These are phyloP conservation scores for Entamoeba moshkovskii DNA, from an alignment of 208 protist species.

Conservation along the genomic window DNA sequence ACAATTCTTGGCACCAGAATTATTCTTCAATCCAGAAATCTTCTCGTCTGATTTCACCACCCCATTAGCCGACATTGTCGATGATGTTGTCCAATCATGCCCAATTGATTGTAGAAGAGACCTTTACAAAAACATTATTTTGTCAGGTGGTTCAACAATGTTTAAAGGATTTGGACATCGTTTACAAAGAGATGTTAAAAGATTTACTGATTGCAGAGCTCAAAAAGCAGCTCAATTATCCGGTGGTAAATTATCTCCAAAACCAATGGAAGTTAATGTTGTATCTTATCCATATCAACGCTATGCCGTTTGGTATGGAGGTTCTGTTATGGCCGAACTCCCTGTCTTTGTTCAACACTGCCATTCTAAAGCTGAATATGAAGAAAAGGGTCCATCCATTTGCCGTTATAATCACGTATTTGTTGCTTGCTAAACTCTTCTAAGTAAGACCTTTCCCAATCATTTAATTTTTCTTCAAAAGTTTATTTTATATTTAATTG, in stretches of 20 bases:
- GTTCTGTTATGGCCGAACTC: conserved; percentile 67
- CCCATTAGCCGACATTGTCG: conserved; percentile 73
- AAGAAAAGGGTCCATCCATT: conserved; percentile 82
- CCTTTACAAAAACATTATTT: conserved; percentile 80
- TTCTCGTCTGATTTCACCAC: conserved; percentile 64
- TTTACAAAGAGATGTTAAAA: conserved; percentile 63
- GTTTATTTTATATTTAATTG: too few relatives aligned
- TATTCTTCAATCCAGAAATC: conserved; percentile 92
- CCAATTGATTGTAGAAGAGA: conserved; percentile 80
- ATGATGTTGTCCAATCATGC: conserved; percentile 68
- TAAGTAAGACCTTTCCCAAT: too few relatives aligned
- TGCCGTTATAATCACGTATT: conserved; percentile 66
- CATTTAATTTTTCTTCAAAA: too few relatives aligned
- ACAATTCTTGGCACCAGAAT: conserved; percentile 82
- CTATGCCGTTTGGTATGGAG: conserved; percentile 65
- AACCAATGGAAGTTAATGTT: conserved; percentile 76
- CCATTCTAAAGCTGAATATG: conserved; percentile 78
- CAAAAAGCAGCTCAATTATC: conserved; percentile 38
- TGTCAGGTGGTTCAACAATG: conserved; percentile 88
- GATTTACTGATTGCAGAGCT: conserved; percentile 45
- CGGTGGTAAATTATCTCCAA: conserved; percentile 42
- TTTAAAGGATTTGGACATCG: conserved; percentile 75
- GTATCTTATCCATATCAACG: conserved; percentile 53
- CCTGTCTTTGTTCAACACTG: conserved; percentile 66
- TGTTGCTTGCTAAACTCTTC: not conserved